Evolutionary conservation across 495 filamentous ascomycete species (phyloP), one percentile per base, ranked within the genome.

Genomic region (Friedmanniomyces simplex): DNA sequence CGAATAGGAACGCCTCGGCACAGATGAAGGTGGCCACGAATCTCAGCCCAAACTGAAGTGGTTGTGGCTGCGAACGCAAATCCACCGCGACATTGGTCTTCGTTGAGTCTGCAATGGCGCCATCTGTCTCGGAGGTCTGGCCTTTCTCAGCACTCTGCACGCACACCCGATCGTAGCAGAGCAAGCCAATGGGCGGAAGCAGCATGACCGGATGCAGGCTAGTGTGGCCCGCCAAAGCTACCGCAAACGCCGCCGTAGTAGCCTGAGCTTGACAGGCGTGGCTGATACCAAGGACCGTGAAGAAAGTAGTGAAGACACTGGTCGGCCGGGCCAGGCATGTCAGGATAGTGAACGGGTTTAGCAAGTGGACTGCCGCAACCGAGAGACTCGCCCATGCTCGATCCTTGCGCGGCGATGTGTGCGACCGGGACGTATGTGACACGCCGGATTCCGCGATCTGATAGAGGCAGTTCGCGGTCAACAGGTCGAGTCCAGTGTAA

Each of bases 321-420:
- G 91, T 97, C 7, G 93, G 85, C 5, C 93, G 84, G n/a, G 85
- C 93, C 54, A 98, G 77, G 70, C 91, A 96, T 22, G 89, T 91
- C 50, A 89, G 84, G 60, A 97, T 82, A 1, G 91, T 95, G 68
- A 96, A 94, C 1, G 93, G 93, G 71, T 94, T 96, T 72, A 98
- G 91, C 11, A 98, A 78, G 64, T 88, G 95, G 84, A 83, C 81
- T 48, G 93, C 90, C 28, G 83, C 91, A 52, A 96, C 77, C 1
- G 84, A 79, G 55, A 84, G 75, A 24, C 84, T 83, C 54, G 83
- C 85, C 84, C 87, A 94, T 68, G 77, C 78, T 61, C 85, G 83
- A 32, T 86, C 81, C 57, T 85, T 88, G 59, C 93, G 80, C 25
- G 83, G 78, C 0, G 91, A 94, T 14, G 79, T 83, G 66, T 87